These are phyloP conservation scores for Lichtheimia ramosa DNA, from an alignment of 371 early-diverging fungal genomes.

Conservation along the genomic window DNA sequence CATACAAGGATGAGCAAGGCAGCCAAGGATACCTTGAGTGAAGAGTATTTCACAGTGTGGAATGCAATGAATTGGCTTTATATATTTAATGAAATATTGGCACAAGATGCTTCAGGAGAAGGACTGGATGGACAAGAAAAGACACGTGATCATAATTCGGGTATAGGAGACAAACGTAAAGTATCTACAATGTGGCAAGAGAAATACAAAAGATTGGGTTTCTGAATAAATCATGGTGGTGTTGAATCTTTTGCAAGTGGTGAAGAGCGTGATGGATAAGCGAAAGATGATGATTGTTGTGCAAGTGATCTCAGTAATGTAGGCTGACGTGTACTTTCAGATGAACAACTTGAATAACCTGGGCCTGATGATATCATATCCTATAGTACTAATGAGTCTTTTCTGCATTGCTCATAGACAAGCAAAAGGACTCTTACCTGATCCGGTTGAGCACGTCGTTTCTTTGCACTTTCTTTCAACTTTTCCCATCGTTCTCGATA, in stretches of 20 bases:
- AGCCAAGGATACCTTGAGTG: slow-evolving; percentile 48
- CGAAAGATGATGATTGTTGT: slow-evolving; percentile 17
- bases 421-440: not conserved
- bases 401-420: no score
- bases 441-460: slow-evolving; percentile 38
- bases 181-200: slow-evolving; percentile 38
- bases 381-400: no score
- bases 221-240: not conserved
- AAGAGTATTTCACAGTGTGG: slow-evolving; percentile 73
- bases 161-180: slow-evolving; percentile 26
- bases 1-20: slow-evolving; percentile 39
- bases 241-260: not conserved
- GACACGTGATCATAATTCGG: slow-evolving; percentile 13
- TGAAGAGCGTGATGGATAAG: not conserved
- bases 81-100: slow-evolving; percentile 44
- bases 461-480: slow-evolving; percentile 84
- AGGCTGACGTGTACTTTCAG: slow-evolving; percentile 11
- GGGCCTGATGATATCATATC: no score
- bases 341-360: slow-evolving; percentile 3
- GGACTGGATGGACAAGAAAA: slow-evolving; percentile 10
- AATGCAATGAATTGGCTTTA: slow-evolving; percentile 71
- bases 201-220: slow-evolving; percentile 14
- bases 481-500: slow-evolving; percentile 89
- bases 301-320: slow-evolving; percentile 20
- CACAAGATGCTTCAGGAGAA: no score